Evolutionary conservation across 139 green algal genomes (phyloP).

Genomic region (Coelastrella sp.): DNA sequence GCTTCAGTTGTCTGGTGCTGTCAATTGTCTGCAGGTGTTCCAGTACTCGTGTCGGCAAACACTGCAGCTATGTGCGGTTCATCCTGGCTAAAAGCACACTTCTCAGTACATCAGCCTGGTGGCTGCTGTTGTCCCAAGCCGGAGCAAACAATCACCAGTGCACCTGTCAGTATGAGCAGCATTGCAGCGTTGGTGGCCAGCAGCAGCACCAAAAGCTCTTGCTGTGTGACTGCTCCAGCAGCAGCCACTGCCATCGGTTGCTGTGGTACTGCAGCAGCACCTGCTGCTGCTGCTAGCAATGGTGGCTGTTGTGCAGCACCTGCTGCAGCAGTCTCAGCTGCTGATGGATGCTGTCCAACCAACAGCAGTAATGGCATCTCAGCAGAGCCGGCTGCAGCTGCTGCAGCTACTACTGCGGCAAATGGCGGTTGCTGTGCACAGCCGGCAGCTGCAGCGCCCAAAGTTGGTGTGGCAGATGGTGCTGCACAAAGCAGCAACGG

Average conservation of each 20-base stretch:
- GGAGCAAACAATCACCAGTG: not conserved
- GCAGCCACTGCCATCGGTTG: not conserved
- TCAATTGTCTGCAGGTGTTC: slow-evolving; percentile 24
- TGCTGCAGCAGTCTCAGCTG: slow-evolving; percentile 16
- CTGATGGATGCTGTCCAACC: not conserved
- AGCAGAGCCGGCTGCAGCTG: not conserved
- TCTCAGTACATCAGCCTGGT: not conserved
- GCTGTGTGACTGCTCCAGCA: slow-evolving; percentile 19
- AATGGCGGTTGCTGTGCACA: too few species aligned
- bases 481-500: too few species aligned
- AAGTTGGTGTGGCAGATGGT: too few species aligned
- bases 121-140: not conserved
- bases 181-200: not conserved
- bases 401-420: not conserved
- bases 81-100: slow-evolving; percentile 79
- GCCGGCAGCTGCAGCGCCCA: too few species aligned
- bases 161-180: not conserved
- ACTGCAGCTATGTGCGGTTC: slow-evolving; percentile 92
- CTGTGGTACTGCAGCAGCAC: not conserved
- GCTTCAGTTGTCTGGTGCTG: not conserved
- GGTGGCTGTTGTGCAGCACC: not conserved
- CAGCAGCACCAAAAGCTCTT: slow-evolving; percentile 23
- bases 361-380: not conserved
- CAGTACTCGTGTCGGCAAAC: slow-evolving; percentile 92
- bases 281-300: not conserved